Conservation (phyloP, 176 grass and related monocot genomes). For the Oryza nivara region DNA sequence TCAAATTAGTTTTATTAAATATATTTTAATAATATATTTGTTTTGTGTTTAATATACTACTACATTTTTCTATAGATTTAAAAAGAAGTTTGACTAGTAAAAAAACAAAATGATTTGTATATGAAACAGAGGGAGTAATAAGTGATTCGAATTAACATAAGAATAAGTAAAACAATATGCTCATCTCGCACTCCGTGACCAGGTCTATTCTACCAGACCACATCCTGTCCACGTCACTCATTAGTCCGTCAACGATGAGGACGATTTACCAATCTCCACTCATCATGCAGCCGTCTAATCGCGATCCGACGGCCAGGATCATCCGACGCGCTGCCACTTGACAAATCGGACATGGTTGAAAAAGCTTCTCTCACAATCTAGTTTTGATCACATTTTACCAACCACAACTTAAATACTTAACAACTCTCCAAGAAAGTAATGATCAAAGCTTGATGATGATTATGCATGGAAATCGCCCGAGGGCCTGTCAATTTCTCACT, state of each 20-base stretch:
- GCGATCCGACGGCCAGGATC: background rate
- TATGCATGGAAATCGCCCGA: conserved; percentile 17
- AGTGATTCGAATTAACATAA: too few species aligned
- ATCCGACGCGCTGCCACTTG: background rate
- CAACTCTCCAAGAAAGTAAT: background rate
- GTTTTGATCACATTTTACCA: background rate
- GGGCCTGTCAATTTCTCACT: background rate
- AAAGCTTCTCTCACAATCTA: background rate
- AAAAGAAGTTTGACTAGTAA: too few species aligned
- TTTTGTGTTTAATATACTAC: too few species aligned
- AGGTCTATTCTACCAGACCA: conserved; percentile 9
- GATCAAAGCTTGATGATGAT: background rate
- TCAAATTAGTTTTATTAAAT: too few species aligned
- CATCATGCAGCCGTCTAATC: background rate
- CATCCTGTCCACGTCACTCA: background rate
- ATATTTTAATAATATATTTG: too few species aligned
- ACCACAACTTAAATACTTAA: conserved; percentile 27
- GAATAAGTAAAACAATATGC: too few species aligned
- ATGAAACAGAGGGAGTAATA: too few species aligned
- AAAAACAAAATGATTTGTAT: too few species aligned
- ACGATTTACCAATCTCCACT: background rate
- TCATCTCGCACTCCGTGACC: background rate
- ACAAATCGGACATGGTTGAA: conserved; percentile 4
- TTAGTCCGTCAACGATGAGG: conserved; percentile 6
- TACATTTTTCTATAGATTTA: too few species aligned